Evolutionary conservation across 768 basidiomycete genomes (phyloP).

Genomic region (Podaxis sp.): DNA sequence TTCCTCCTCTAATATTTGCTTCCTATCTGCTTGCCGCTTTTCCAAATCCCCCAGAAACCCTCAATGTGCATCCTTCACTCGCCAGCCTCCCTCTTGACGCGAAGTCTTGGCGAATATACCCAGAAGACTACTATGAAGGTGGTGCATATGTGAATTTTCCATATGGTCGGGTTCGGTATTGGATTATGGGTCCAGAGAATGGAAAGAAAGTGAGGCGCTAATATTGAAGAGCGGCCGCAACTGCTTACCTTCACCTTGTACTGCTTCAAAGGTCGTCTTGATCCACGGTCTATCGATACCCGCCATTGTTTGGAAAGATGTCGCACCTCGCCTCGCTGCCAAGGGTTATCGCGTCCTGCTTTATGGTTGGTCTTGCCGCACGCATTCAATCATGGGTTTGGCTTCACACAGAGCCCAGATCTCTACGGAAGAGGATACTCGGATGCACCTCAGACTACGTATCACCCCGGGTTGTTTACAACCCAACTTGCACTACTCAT

Average conservation of each 20-base stretch:
- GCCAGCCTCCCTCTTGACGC: conserved; percentile 54
- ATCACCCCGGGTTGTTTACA: conserved; percentile 64
- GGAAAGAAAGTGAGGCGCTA: conserved; percentile 54
- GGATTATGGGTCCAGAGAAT: conserved; percentile 70
- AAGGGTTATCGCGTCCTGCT: conserved; percentile 73
- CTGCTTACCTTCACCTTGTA: not conserved
- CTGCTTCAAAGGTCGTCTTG: conserved; percentile 56
- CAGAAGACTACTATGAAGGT: conserved; percentile 64
- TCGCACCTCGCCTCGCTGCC: conserved; percentile 62
- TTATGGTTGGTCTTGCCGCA: conserved; percentile 51
- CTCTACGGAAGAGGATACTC: conserved; percentile 84
- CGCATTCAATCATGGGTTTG: not conserved
- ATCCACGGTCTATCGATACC: conserved; percentile 81
- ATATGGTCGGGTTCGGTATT: conserved; percentile 71
- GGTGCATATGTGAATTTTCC: conserved; percentile 68
- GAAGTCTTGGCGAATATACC: conserved; percentile 70
- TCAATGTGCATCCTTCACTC: conserved; percentile 56
- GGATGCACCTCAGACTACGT: conserved; percentile 70
- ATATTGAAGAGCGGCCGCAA: not conserved
- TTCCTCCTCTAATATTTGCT: conserved; percentile 60
- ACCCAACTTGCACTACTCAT: conserved; percentile 82
- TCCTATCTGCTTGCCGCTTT: conserved; percentile 66
- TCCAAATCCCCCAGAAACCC: conserved; percentile 54
- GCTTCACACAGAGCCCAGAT: conserved; percentile 40
- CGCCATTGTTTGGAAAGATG: conserved; percentile 74